These are phyloP conservation scores for Colletotrichum gigasporum DNA, from an alignment of 2,329 filamentous ascomycete species.

Conservation along the genomic window DNA sequence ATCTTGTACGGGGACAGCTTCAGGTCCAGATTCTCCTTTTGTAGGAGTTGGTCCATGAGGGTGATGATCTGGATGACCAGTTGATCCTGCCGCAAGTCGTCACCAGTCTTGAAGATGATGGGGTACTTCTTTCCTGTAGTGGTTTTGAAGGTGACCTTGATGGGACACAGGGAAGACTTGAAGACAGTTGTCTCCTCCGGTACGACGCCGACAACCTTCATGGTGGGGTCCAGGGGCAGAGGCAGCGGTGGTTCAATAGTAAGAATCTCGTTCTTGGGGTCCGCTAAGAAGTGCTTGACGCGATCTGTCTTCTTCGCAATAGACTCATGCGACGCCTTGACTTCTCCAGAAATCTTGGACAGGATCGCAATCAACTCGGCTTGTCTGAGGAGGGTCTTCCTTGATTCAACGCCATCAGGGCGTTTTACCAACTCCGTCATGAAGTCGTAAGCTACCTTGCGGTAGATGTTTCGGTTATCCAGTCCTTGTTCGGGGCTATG, in stretches of 20 bases:
- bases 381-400: slow-evolving; percentile 83
- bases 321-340: slow-evolving; percentile 81
- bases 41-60: slow-evolving; percentile 94
- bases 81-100: slow-evolving; percentile 96
- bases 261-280: slow-evolving; percentile 89
- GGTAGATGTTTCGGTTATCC: slow-evolving; percentile 85
- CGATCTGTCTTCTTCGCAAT: slow-evolving; percentile 83
- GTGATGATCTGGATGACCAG: slow-evolving; percentile 94
- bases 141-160: slow-evolving; percentile 91
- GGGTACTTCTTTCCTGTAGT: slow-evolving; percentile 81
- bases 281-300: slow-evolving; percentile 84
- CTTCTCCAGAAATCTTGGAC: slow-evolving; percentile 88
- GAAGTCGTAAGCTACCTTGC: slow-evolving; percentile 94
- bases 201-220: slow-evolving; percentile 81
- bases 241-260: slow-evolving; percentile 87
- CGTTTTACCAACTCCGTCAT: slow-evolving; percentile 85
- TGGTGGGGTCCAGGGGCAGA: slow-evolving; percentile 85
- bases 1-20: slow-evolving; percentile 97
- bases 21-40: slow-evolving; percentile 95
- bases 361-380: slow-evolving; percentile 89
- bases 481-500: slow-evolving; percentile 77
- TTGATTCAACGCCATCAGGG: slow-evolving; percentile 74
- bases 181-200: slow-evolving; percentile 91
- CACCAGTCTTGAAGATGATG: slow-evolving; percentile 96
- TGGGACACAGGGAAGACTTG: slow-evolving; percentile 92